Evolutionary conservation across 1,139 yeast genomes (phyloP), one percentile per base, ranked within the genome.

Genomic region (Saccharomycopsis phalli): DNA sequence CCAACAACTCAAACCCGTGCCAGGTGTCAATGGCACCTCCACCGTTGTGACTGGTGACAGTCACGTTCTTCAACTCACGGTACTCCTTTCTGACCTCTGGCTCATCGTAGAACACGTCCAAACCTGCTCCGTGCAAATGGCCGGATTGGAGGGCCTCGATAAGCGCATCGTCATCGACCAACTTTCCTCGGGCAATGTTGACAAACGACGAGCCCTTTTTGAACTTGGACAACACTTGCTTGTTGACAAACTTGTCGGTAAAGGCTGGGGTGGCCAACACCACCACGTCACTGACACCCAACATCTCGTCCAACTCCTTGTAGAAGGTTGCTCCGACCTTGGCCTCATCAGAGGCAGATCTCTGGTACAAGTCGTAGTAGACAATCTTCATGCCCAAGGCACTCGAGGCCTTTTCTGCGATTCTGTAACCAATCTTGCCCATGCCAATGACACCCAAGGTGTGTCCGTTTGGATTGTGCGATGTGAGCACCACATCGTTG

Each of bases 41-140:
- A 10, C 66, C 68, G 30, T 54, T 51, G 45, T 63, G 68, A 7
- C 66, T 66, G 11, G 61, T 52, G 32, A 63, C 36, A 1, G 65
- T 55, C 14, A 63, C 54, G 39, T 51, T 61, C 51, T 59, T 61
- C 42, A 60, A 59, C 4, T 51, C 47, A 29, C 60, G 38, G 10
- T 61, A 45, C 37, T 52, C 54, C 31, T 56, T 54, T 34, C 54
- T 51, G 16, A 63, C 60, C 40, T 53, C 51, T 10, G 68, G 68
- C 47, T 63, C 68, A 47, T 60, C 59, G 44, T 63, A 66, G 44
- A 60, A 62, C n/a, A 63, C 68, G 49, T 63, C 68, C 46, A 63
- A 59, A 0, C 67, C 68, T 5, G 65, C 66, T 22, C 66, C 65
- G 13, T 59, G 59, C 27, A 63, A 47, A 38, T 62, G 66, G 1